These are phyloP conservation scores for Xylaria digitata DNA, from an alignment of 2,329 filamentous ascomycete genomes.

Conservation along the genomic window DNA sequence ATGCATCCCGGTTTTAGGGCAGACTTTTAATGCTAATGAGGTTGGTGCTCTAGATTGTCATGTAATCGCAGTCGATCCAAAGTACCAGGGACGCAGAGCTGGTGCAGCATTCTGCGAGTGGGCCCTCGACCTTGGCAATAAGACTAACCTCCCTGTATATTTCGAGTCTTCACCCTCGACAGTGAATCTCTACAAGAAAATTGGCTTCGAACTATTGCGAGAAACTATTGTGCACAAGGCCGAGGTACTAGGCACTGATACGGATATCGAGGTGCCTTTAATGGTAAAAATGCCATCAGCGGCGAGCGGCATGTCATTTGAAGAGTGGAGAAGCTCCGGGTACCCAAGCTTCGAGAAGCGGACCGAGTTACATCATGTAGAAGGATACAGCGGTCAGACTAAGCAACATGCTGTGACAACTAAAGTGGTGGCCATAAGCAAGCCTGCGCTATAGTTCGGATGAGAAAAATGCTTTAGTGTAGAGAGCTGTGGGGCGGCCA, in stretches of 20 bases:
- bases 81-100: conserved; percentile 22
- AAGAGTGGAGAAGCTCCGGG: conserved; percentile 15
- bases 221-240: conserved; percentile 20
- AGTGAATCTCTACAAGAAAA: conserved; percentile 23
- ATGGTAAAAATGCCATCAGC: conserved; percentile 26
- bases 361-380: background rate
- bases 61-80: conserved; percentile 25
- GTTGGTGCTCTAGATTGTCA: conserved; percentile 16
- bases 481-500: too few species aligned
- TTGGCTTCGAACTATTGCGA: conserved; percentile 20
- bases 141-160: conserved; percentile 16
- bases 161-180: conserved; percentile 26
- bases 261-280: conserved; percentile 15
- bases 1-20: background rate
- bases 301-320: conserved; percentile 18
- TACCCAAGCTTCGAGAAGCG: conserved; percentile 12
- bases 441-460: background rate
- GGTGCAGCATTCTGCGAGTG: conserved; percentile 23
- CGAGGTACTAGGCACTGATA: conserved; percentile 14
- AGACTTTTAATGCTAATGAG: background rate
- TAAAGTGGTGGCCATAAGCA: background rate
- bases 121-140: conserved; percentile 13
- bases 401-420: conserved; percentile 8
- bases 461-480: background rate
- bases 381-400: background rate